phyloP scores from a whole-genome alignment of 2,329 filamentous ascomycete genomes.

The Botrytis fabae region DNA sequence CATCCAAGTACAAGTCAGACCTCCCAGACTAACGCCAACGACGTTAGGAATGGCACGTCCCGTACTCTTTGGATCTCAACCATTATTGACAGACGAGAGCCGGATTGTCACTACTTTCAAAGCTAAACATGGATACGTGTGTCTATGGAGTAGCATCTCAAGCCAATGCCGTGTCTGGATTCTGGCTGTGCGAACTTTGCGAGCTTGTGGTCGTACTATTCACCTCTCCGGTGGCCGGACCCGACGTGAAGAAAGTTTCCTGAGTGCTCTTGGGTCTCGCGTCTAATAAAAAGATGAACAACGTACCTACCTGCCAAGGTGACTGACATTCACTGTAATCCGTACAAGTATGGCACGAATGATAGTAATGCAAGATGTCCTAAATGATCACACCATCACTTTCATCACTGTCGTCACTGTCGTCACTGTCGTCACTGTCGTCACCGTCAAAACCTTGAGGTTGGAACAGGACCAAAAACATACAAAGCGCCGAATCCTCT shows the following conservation, averaged over 20 bases:
- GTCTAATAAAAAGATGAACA: neutral
- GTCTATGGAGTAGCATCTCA: neutral
- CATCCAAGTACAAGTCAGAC: neutral
- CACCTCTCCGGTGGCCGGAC: neutral
- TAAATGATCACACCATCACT: neutral
- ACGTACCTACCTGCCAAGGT: neutral
- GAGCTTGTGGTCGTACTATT: neutral
- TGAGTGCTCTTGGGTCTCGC: neutral
- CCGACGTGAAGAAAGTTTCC: neutral
- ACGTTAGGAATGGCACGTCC: neutral
- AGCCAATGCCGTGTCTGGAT: neutral
- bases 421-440: neutral
- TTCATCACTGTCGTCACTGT: neutral
- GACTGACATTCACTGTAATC: neutral
- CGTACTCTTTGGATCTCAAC: neutral
- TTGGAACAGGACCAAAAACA: neutral
- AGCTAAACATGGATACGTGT: neutral
- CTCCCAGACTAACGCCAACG: neutral
- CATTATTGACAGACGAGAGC: neutral
- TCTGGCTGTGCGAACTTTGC: neutral
- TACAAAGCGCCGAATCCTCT: neutral
- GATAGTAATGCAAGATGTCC: neutral
- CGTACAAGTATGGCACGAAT: neutral
- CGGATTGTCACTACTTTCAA: slow-evolving; percentile 5
- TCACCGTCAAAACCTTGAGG: neutral